Evolutionary conservation across 2,329 filamentous ascomycete genomes (phyloP), one percentile per base, ranked within the genome.

Genomic region (Ceratocystis destructans): DNA sequence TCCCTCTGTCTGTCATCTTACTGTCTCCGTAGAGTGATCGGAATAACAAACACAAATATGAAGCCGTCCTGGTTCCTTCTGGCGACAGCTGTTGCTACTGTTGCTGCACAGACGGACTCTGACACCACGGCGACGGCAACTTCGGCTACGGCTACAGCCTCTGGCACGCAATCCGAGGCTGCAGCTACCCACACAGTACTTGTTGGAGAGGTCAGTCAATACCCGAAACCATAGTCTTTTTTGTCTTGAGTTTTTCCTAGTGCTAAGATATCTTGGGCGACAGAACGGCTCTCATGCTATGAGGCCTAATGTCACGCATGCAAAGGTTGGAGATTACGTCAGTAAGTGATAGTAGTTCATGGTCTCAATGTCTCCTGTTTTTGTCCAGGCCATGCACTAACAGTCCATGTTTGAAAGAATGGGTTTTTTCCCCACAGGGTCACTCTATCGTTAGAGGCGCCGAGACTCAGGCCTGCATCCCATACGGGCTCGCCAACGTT

Each of bases 381-480:
- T 53, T 50, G 45, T 12, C 28, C n/a, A 37, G 31, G 10, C 33
- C 53, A 10, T 50, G 48, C 44, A 17, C 20, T 17, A 6, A 50
- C 55, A 53, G 48, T 53, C 20, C 10, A 5, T 28, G 48, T 48
- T 50, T 22, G 25, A 10, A 64, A 77, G 78, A 81, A 68, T 88
- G 83, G 73, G 76, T 80, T 55, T 87, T 88, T 71, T 86, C 83
- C 69, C 83, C 85, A 0, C 77, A 77, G 25, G 84, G 82, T 64
- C 85, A 88, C 71, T 85, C 83, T 2, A 82, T 88, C n/a, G 82
- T 82, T 7, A 79, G 83, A 62, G 81, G 84, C 44, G 83, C 80
- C 62, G 87, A 80, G 70, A 73, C 76, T 1, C 76, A 77, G n/a
- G 83, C 86, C 48, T 89, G 86, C 68, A 80, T 87, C 55, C 85